Conservation (phyloP, 345 rosid species). For the Linum trigynum region DNA sequence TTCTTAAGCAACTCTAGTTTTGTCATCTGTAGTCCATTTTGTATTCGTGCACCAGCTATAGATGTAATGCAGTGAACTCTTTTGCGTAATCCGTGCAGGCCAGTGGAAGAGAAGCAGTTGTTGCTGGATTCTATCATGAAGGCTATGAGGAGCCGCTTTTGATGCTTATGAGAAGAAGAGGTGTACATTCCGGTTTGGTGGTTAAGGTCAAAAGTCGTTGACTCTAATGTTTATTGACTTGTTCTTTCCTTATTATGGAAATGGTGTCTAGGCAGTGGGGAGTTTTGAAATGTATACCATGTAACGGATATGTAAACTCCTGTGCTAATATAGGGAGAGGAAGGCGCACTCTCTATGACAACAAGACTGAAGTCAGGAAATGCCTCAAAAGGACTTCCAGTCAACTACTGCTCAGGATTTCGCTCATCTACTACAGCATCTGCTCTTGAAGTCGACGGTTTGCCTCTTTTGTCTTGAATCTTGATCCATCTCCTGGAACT, state of each 20-base stretch:
- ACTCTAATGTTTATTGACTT: not conserved
- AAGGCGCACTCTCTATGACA: constrained; percentile 95
- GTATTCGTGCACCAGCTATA: too few relatives aligned
- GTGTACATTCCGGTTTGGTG: constrained; percentile 85
- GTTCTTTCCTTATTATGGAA: not conserved
- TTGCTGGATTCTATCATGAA: constrained; percentile 90
- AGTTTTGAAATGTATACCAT: not conserved
- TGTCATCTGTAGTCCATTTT: not conserved
- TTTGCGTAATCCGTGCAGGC: constrained; percentile 45
- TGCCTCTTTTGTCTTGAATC: constrained; percentile 11
- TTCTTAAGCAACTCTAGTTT: not conserved
- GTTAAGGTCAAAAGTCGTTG: constrained; percentile 52
- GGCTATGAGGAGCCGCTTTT: constrained; percentile 89
- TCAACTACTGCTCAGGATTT: constrained; percentile 93
- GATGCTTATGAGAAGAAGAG: constrained; percentile 99
- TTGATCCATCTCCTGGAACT: not conserved
- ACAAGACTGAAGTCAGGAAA: constrained; percentile 60
- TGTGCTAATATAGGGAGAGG: constrained; percentile 64
- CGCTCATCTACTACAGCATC: constrained; percentile 51
- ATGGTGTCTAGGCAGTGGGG: not conserved
- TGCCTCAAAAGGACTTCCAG: constrained; percentile 79
- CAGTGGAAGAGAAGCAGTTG: constrained; percentile 74
- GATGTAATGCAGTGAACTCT: not conserved
- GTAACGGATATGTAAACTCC: not conserved
- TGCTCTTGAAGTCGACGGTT: constrained; percentile 74